phyloP scores from a whole-genome alignment of 208 protist genomes.

The Acanthamoeba triangularis region DNA sequence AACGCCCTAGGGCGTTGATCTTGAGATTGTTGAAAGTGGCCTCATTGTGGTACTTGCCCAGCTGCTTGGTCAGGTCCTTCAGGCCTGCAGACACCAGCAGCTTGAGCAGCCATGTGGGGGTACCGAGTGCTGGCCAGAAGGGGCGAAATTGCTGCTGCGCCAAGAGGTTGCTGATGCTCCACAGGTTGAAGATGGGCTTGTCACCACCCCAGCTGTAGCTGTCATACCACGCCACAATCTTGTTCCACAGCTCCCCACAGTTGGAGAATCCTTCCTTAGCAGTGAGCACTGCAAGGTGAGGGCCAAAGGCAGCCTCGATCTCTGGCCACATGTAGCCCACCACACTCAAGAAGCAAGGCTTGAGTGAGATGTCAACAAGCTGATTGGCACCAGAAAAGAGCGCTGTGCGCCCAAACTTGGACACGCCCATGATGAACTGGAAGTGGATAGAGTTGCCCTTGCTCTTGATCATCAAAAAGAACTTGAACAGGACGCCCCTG shows the following conservation, averaged over 20 bases:
- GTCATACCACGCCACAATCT: slow-evolving; percentile 11
- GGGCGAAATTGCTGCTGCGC: neutral
- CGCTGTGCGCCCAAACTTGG: slow-evolving; percentile 28
- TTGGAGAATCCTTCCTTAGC: neutral
- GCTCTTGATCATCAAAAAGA: slow-evolving; percentile 22
- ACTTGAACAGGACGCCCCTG: neutral
- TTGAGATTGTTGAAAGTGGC: neutral
- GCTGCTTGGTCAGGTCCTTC: neutral
- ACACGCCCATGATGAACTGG: slow-evolving; percentile 5
- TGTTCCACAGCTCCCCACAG: neutral
- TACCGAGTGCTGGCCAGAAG: slow-evolving; percentile 3
- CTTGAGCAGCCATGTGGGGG: neutral
- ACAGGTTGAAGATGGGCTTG: slow-evolving; percentile 5
- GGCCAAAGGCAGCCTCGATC: slow-evolving; percentile 8
- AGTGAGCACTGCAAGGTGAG: neutral
- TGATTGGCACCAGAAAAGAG: slow-evolving; percentile 32
- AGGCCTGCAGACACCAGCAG: neutral
- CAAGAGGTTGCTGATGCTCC: slow-evolving; percentile 1
- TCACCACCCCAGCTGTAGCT: neutral
- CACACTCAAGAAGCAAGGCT: neutral
- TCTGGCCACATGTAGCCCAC: slow-evolving; percentile 24
- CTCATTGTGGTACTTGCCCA: neutral
- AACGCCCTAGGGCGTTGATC: neutral
- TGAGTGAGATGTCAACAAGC: slow-evolving; percentile 1
- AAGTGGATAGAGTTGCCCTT: neutral